Percentiles rank a stretch among this genome's conserved stretches.
Conservation (phyloP, 2,329 filamentous ascomycete species). For the Calonectria pauciramosa region DNA sequence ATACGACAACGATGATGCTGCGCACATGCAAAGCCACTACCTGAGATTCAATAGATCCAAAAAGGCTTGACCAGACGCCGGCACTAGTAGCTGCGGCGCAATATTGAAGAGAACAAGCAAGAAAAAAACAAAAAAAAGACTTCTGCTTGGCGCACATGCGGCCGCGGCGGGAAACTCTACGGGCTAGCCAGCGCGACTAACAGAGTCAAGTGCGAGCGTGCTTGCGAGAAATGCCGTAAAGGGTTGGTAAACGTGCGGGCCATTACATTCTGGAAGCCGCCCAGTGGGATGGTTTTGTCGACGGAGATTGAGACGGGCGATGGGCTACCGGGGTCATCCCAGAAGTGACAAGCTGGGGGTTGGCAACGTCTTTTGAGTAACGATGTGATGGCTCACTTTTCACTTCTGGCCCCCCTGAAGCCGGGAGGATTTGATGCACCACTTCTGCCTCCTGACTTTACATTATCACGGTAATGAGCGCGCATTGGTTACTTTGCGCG, state of each 20-base stretch:
- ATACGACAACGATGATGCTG: background rate
- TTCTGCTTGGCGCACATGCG: background rate
- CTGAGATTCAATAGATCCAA: constrained; percentile 10
- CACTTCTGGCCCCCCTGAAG: constrained; percentile 18
- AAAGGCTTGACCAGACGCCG: constrained; percentile 7
- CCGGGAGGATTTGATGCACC: constrained; percentile 7
- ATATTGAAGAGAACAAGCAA: background rate
- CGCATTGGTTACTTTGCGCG: constrained; percentile 6
- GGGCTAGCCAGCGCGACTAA: constrained; percentile 6
- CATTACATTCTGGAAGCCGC: constrained; percentile 39
- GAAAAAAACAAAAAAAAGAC: too few relatives aligned
- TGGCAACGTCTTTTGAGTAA: constrained; percentile 24
- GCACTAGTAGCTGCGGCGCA: constrained; percentile 9
- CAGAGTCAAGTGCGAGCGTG: constrained; percentile 15
- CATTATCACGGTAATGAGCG: background rate
- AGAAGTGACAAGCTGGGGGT: constrained; percentile 21
- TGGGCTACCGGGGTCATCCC: constrained; percentile 36
- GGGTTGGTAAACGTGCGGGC: constrained; percentile 13
- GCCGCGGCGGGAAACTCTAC: constrained; percentile 13
- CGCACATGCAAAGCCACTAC: background rate
- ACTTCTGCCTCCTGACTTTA: constrained; percentile 16
- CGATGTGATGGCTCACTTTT: constrained; percentile 33
- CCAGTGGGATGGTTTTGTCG: constrained; percentile 33
- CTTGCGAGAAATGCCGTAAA: constrained; percentile 27
- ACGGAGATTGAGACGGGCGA: constrained; percentile 42